phyloP scores from a whole-genome alignment of 225 moss, liverwort and hornwort genomes.

The Straminergon stramineum region DNA sequence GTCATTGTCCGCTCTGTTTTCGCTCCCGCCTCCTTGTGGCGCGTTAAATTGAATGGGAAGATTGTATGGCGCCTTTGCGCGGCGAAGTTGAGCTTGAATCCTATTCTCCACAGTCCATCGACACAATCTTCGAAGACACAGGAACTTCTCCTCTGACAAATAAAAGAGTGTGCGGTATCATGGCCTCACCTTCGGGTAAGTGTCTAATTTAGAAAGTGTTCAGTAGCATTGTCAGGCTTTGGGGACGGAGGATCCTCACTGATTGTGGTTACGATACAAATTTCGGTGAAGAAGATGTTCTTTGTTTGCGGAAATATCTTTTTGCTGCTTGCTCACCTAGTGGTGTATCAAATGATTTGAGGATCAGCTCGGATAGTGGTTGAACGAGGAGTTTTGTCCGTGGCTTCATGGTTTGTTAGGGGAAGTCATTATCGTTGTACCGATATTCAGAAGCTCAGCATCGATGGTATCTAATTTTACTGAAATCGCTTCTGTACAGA shows the following conservation, averaged over 20 bases:
- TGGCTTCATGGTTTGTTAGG: neutral
- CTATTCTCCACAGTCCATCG: neutral
- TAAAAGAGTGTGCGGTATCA: neutral
- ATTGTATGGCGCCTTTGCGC: neutral
- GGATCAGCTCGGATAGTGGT: neutral
- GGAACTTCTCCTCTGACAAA: neutral
- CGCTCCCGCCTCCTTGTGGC: neutral
- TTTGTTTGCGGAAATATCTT: neutral
- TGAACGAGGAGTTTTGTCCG: neutral
- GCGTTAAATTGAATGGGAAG: neutral
- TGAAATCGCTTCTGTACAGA: neutral
- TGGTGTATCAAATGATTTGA: neutral
- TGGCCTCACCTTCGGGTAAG: neutral
- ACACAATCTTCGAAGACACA: neutral
- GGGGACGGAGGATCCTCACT: neutral
- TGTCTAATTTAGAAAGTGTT: neutral
- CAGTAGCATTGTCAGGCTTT: neutral
- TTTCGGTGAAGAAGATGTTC: neutral
- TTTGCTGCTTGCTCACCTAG: neutral
- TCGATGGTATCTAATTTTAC: neutral
- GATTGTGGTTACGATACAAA: neutral
- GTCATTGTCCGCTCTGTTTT: neutral
- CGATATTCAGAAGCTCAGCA: neutral
- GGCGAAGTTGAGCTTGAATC: neutral
- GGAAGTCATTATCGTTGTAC: neutral